Evolutionary conservation across 176 grass and related monocot genomes (phyloP), one percentile per base, ranked within the genome.

Genomic region (Carex myosuroides): DNA sequence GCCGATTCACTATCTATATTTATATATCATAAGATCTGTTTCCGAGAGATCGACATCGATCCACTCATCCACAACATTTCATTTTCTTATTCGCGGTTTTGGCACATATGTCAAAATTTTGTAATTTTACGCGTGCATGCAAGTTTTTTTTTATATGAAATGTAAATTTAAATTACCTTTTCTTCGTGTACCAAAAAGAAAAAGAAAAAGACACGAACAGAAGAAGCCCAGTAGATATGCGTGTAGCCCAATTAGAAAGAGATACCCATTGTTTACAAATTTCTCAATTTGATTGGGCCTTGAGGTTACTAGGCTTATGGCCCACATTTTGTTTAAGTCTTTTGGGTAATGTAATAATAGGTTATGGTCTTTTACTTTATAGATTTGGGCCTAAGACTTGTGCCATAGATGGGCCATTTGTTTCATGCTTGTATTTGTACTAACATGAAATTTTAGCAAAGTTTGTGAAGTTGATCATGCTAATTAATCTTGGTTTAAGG

Each of bases 401-500:
- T 42, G 16, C 37, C 20, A 67, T 16, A 14, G 0, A 14, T 67
- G 33, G 30, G 35, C 66, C 66, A 37, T 41, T 18, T 33, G 2
- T 30, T 70, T n/a, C 4, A 50, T 10, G 18, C 4, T 32, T 79
- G 74, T 53, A 57, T 26, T 58, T 32, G 41, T 42, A n/a, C 67
- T 44, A 9, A 1, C 67, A 70, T 33, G 7, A n/a, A 55, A 1
- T 9, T 50, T 50, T 50, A 50, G 46, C 46, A 12, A 48, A 50
- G 46, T 50, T 50, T 50, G 9, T 12, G 46, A 50, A 12, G 46
- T 50, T 11, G 46, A 54, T 30, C 48, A 60, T 57, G 11, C 4
- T 81, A 53, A 64, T 18, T 84, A 3, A 29, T 18, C 6, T n/a
- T 87, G 16, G 0, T 30, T 60, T 48, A 70, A 94, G 90, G 90